Percentiles rank a stretch among this genome's conserved stretches.
Evolutionary conservation across 164 flowering plant genomes (phyloP).

Genomic region (Nymphaea thermarum): DNA sequence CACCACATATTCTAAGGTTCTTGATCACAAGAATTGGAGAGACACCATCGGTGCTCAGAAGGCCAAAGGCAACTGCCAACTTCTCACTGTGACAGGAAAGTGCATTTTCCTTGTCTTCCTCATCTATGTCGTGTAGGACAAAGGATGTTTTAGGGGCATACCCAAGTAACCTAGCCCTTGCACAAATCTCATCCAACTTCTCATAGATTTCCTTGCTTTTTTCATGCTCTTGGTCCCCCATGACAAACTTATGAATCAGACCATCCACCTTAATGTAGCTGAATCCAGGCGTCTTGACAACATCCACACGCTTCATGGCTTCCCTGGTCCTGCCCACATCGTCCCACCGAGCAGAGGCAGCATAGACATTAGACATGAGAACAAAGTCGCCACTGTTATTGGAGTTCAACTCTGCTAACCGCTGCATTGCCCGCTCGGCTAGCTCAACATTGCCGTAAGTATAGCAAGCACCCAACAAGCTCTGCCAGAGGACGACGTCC

Average conservation of each 20-base stretch:
- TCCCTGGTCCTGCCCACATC: slow-evolving; percentile 75
- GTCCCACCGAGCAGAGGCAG: slow-evolving; percentile 55
- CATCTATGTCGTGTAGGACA: slow-evolving; percentile 84
- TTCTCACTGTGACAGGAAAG: slow-evolving; percentile 81
- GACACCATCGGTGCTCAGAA: slow-evolving; percentile 38
- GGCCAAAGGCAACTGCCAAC: slow-evolving; percentile 76
- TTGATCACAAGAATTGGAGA: slow-evolving; percentile 63
- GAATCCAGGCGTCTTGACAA: slow-evolving; percentile 77
- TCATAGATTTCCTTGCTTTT: slow-evolving; percentile 43
- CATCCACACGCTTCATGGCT: slow-evolving; percentile 57
- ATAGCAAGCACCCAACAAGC: slow-evolving; percentile 64
- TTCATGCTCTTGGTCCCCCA: slow-evolving; percentile 52
- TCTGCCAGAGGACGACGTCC: slow-evolving; percentile 81
- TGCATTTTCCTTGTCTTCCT: slow-evolving; percentile 83
- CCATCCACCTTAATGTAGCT: slow-evolving; percentile 68
- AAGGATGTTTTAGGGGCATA: slow-evolving; percentile 52
- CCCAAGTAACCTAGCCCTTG: slow-evolving; percentile 45
- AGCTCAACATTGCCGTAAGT: slow-evolving; percentile 60
- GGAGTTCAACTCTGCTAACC: slow-evolving; percentile 68
- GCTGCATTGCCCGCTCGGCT: slow-evolving; percentile 58
- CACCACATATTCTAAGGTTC: slow-evolving; percentile 85
- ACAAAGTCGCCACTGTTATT: slow-evolving; percentile 64
- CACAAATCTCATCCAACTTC: slow-evolving; percentile 69
- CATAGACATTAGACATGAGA: slow-evolving; percentile 71
- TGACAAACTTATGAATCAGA: slow-evolving; percentile 44